These are phyloP conservation scores for Powellomyces hirtus DNA, from an alignment of 192 early-diverging fungal species.

Conservation along the genomic window DNA sequence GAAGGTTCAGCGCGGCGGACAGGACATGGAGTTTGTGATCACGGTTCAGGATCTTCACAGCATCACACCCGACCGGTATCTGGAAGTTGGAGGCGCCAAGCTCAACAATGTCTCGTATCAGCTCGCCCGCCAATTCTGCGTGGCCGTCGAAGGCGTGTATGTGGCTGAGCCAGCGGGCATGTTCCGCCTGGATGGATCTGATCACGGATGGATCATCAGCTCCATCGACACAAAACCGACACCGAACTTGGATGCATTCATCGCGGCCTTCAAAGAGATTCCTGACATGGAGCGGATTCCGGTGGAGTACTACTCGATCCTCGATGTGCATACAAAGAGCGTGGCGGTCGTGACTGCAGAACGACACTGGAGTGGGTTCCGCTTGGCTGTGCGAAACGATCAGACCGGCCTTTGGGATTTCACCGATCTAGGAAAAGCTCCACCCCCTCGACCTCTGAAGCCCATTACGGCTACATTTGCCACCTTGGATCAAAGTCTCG, in stretches of 20 bases:
- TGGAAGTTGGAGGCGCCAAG: slow-evolving; percentile 82
- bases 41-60: slow-evolving; percentile 70
- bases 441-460: slow-evolving; percentile 56
- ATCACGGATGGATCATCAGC: slow-evolving; percentile 72
- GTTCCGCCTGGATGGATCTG: slow-evolving; percentile 69
- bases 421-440: slow-evolving; percentile 57
- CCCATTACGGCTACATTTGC: slow-evolving; percentile 74
- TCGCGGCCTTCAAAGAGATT: slow-evolving; percentile 66
- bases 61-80: slow-evolving; percentile 81
- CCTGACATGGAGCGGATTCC: slow-evolving; percentile 77
- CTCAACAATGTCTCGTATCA: slow-evolving; percentile 56
- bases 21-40: slow-evolving; percentile 56
- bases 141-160: slow-evolving; percentile 73
- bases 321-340: slow-evolving; percentile 75
- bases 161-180: slow-evolving; percentile 63
- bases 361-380: slow-evolving; percentile 83
- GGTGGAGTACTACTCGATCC: slow-evolving; percentile 77
- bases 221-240: slow-evolving; percentile 73
- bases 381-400: slow-evolving; percentile 72
- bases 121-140: slow-evolving; percentile 48
- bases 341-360: slow-evolving; percentile 84
- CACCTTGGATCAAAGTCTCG: slow-evolving; percentile 67
- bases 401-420: slow-evolving; percentile 79
- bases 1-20: slow-evolving; percentile 72
- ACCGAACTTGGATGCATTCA: slow-evolving; percentile 74